A percentile compares a stretch with the other conserved stretches of the same genome.
These are phyloP conservation scores for Sisymbrium irio DNA, from an alignment of 345 rosid species.

Conservation along the genomic window DNA sequence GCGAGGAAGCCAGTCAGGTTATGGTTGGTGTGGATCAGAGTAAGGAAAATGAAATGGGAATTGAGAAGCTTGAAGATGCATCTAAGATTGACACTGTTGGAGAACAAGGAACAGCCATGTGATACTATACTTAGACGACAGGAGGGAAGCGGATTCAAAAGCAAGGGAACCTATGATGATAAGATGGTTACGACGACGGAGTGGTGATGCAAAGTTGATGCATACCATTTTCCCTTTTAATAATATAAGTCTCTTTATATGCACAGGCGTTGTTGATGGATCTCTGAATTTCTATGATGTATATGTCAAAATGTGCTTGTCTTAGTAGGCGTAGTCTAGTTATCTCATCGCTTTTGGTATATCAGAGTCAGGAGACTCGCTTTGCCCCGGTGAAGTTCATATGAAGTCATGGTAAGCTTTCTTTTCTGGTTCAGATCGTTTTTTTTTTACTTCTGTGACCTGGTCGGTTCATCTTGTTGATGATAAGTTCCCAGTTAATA, in stretches of 20 bases:
- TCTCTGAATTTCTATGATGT: conserved; percentile 24
- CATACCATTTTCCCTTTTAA: conserved; percentile 10
- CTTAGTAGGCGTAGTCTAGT: conserved; percentile 25
- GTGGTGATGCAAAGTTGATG: conserved; percentile 20
- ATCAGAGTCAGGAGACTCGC: conserved; percentile 2
- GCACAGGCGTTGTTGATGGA: conserved; percentile 20
- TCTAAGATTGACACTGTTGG: conserved; percentile 23
- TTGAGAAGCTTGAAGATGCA: conserved; percentile 22
- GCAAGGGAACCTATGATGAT: background rate
- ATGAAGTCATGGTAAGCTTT: conserved; percentile 19
- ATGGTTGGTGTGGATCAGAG: conserved; percentile 14
- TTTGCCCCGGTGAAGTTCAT: conserved; percentile 10
- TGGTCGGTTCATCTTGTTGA: conserved; percentile 22
- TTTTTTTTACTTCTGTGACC: background rate
- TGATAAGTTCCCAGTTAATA: conserved; percentile 8
- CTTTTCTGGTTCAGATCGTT: background rate
- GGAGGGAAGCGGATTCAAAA: background rate
- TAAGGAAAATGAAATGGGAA: conserved; percentile 20
- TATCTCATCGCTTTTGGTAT: conserved; percentile 1
- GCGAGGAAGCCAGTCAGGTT: conserved; percentile 5
- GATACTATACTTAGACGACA: background rate
- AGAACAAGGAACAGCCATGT: conserved; percentile 18
- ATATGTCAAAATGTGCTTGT: conserved; percentile 27
- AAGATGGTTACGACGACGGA: background rate
- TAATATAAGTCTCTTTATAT: conserved; percentile 38